A percentile compares a stretch with the other conserved stretches of the same genome.
Evolutionary conservation across 495 filamentous ascomycete genomes (phyloP).

Genomic region (Podospora conica): DNA sequence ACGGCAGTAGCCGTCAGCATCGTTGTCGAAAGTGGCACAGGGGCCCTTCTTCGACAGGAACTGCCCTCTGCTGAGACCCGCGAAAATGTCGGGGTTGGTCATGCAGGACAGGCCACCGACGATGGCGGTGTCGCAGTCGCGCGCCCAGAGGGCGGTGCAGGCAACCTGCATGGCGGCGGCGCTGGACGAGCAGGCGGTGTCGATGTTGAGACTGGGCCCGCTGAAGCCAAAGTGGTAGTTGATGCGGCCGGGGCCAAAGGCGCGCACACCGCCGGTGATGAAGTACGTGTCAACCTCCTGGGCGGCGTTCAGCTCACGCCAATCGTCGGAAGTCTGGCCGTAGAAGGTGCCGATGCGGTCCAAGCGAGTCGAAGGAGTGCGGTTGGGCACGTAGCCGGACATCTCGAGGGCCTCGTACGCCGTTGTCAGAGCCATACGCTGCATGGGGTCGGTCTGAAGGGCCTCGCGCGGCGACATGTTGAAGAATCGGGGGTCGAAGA

Average conservation of each 20-base stretch:
- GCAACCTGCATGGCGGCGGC: slow-evolving; percentile 79
- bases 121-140: slow-evolving; percentile 79
- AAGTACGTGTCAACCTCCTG: slow-evolving; percentile 92
- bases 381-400: slow-evolving; percentile 81
- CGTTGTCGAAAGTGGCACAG: slow-evolving; percentile 75
- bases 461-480: slow-evolving; percentile 95
- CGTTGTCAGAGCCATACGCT: slow-evolving; percentile 73
- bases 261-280: slow-evolving; percentile 82
- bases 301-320: slow-evolving; percentile 82
- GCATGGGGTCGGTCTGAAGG: slow-evolving; percentile 81
- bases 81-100: slow-evolving; percentile 80
- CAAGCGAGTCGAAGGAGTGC: slow-evolving; percentile 75
- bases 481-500: slow-evolving; percentile 88
- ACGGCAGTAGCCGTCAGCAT: slow-evolving; percentile 72
- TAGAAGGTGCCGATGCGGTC: slow-evolving; percentile 89
- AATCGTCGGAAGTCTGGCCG: slow-evolving; percentile 88
- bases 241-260: slow-evolving; percentile 82
- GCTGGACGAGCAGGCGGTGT: slow-evolving; percentile 87
- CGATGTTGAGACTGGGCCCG: slow-evolving; percentile 77
- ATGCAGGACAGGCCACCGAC: slow-evolving; percentile 74
- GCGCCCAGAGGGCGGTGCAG: slow-evolving; percentile 72
- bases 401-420: slow-evolving; percentile 90
- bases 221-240: slow-evolving; percentile 84
- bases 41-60: slow-evolving; percentile 74
- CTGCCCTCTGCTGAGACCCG: slow-evolving; percentile 75